A percentile compares a stretch with the other conserved stretches of the same genome.
These are phyloP conservation scores for Sclerotinia glacialis DNA, from an alignment of 2,329 filamentous ascomycete species.

Conservation along the genomic window DNA sequence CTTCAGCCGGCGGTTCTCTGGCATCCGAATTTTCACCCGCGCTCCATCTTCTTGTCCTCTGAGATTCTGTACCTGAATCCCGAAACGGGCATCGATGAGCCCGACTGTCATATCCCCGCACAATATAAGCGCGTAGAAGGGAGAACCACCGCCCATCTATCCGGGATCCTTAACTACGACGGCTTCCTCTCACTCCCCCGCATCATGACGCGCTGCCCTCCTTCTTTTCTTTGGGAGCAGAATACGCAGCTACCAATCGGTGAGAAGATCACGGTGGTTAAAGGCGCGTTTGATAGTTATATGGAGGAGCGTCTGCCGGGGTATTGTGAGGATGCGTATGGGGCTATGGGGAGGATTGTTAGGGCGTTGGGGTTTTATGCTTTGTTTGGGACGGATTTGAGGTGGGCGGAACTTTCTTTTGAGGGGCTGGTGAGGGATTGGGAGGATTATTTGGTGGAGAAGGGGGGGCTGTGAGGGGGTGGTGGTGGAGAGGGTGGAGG, in stretches of 20 bases:
- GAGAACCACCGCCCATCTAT: too few species aligned
- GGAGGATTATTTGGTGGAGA: not conserved
- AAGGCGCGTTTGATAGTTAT: not conserved
- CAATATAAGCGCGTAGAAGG: too few species aligned
- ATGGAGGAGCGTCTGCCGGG: not conserved
- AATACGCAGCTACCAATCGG: not conserved
- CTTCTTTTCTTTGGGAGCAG: not conserved
- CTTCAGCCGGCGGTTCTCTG: not conserved
- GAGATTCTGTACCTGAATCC: too few species aligned
- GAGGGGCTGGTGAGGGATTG: not conserved
- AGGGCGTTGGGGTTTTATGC: conserved; percentile 10
- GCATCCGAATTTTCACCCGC: not conserved
- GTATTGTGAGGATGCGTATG: conserved; percentile 4
- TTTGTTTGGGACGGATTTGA: not conserved
- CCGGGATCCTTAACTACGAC: too few species aligned
- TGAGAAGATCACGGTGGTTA: fast-evolving
- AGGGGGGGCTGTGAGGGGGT: not conserved
- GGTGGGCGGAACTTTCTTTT: conserved; percentile 1
- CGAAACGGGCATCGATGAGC: too few species aligned
- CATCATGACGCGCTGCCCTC: not conserved
- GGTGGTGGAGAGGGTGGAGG: too few species aligned
- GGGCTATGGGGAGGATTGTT: not conserved
- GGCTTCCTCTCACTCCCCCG: not conserved
- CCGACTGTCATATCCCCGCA: too few species aligned
- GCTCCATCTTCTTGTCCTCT: too few species aligned